Evolutionary conservation across 2,329 filamentous ascomycete species (phyloP), one percentile per base, ranked within the genome.

Genomic region (Diplocarpon mali): DNA sequence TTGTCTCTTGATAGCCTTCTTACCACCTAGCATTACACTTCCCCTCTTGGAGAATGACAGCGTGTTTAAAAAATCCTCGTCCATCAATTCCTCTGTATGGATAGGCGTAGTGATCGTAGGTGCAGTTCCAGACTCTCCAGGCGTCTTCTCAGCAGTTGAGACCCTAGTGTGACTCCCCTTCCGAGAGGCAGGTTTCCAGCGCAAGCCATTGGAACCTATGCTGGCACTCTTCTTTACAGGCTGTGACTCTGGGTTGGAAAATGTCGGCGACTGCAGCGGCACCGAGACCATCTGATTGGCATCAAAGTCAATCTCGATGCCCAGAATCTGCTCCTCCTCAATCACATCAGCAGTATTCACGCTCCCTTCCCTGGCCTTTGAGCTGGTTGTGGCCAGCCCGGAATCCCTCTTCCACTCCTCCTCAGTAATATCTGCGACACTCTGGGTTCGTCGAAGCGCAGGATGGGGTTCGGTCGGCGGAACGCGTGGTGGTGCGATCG

Each of bases 1-100:
- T 34, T 59, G 57, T 2, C 43, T 47, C 49, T 56, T 54, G 2
- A 55, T 48, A 20, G 50, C 57, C 40, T 59, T 62, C 57, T 70
- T 70, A 42, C 68, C 70, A 50, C 71, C 69, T 57, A 79, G 69
- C 69, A 81, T 75, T 55, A 81, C 66, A 62, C 76, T 80, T 52
- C 77, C 77, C 54, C 77, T 69, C 50, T 78, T 77, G 46, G 76
- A 79, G 58, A 81, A 81, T 52, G 69, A 69, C 52, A 81, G 62
- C 45, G 68, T 66, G 52, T 65, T 68, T 57, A 80, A 61, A 57
- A 75, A 73, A 55, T 71, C 73, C 64, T 78, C 72, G 50, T 76
- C 75, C 51, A 78, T 64, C 44, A 80, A 65, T 55, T 62, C 67
- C 45, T 73, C 72, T 44, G 69, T 71, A 35, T 76, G 75, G 55